Conservation (phyloP, 495 filamentous ascomycete species). For the Pseudevernia furfuracea region DNA sequence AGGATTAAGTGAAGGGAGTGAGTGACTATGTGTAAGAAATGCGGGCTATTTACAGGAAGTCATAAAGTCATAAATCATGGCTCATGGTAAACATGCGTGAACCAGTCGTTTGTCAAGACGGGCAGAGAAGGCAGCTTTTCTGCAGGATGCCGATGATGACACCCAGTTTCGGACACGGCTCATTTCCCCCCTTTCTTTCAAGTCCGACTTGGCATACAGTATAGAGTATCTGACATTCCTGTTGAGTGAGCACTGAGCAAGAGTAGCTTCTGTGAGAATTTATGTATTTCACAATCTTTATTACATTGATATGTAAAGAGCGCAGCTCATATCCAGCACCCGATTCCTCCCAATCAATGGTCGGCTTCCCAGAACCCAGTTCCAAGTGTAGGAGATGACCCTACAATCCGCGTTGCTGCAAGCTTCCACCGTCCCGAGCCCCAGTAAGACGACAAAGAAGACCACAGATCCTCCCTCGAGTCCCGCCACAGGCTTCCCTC, state of each 20-base stretch:
- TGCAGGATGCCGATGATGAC: background rate
- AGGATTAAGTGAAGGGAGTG: background rate
- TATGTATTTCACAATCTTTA: conserved; percentile 15
- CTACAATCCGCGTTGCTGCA: conserved; percentile 33
- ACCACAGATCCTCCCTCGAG: conserved; percentile 32
- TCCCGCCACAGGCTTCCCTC: conserved; percentile 38
- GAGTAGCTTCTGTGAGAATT: background rate
- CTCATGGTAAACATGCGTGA: conserved; percentile 2
- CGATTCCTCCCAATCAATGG: conserved; percentile 33
- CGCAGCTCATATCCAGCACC: conserved; percentile 42
- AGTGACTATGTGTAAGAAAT: background rate
- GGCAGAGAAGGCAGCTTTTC: background rate
- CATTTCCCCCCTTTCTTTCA: background rate
- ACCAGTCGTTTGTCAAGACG: background rate
- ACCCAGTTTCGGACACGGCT: background rate
- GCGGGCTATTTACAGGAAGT: background rate
- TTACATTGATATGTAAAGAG: conserved; percentile 19
- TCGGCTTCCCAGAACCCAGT: conserved; percentile 40
- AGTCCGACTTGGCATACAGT: background rate
- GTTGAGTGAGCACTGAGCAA: background rate
- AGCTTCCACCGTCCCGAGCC: conserved; percentile 20
- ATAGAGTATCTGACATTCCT: background rate
- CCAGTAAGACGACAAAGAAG: conserved; percentile 30
- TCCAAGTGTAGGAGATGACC: conserved; percentile 46
- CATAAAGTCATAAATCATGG: conserved; percentile 11